A percentile compares a stretch with the other conserved stretches of the same genome.
Conservation (phyloP, 2,329 filamentous ascomycete species). For the Venturia carpophila region DNA sequence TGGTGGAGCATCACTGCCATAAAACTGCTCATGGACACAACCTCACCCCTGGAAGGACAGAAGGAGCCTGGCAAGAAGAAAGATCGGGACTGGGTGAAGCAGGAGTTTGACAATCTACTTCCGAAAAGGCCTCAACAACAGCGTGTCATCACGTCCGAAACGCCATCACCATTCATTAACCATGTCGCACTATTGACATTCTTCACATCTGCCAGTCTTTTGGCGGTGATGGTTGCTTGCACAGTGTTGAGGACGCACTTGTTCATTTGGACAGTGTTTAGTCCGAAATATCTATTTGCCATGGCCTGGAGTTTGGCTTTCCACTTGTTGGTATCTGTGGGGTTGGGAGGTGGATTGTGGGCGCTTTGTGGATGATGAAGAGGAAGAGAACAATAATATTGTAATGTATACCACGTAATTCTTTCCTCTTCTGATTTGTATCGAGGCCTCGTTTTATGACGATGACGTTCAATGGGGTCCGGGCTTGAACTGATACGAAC, state of each 20-base stretch:
- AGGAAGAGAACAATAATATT: neutral
- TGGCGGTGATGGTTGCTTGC: conserved; percentile 82
- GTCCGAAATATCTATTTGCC: conserved; percentile 88
- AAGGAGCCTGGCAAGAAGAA: neutral
- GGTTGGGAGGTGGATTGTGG: conserved; percentile 16
- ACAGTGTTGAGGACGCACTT: conserved; percentile 76
- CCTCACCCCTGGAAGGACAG: neutral
- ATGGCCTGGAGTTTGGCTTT: conserved; percentile 81
- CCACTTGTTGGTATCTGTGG: conserved; percentile 42
- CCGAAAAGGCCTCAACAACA: neutral
- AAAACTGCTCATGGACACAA: conserved; percentile 37
- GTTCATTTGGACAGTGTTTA: conserved; percentile 99
- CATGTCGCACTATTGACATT: conserved; percentile 61
- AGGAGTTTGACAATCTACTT: conserved; percentile 14
- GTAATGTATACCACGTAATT: neutral
- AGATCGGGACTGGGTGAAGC: conserved; percentile 16
- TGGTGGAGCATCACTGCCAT: conserved; percentile 71
- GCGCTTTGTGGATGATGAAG: conserved; percentile 8
- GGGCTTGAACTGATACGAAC: neutral
- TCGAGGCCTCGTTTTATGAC: neutral
- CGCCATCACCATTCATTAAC: conserved; percentile 21
- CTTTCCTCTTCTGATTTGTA: neutral
- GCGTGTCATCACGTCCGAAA: neutral
- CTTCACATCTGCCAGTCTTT: conserved; percentile 57
- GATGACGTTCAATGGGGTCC: neutral